Percentiles rank a stretch among this genome's conserved stretches.
phyloP scores from a whole-genome alignment of 805 yeast species.

The Suhomyces pyralidae region DNA sequence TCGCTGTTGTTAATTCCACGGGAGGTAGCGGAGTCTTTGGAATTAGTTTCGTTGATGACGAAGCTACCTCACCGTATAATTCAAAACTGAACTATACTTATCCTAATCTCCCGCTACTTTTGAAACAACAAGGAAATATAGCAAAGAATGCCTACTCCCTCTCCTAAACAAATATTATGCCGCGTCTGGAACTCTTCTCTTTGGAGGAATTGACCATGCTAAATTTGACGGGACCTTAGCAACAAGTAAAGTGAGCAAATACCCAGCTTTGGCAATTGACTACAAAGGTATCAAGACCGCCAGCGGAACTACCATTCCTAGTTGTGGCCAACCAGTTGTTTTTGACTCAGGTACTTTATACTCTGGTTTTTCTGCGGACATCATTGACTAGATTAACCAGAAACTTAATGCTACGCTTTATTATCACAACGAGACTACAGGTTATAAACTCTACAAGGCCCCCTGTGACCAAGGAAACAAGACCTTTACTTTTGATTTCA shows the following conservation, averaged over 20 bases:
- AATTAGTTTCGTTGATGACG: background rate
- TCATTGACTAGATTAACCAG: too few relatives aligned
- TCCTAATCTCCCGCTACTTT: conserved; percentile 15
- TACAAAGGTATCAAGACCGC: background rate
- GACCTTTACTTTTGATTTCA: background rate
- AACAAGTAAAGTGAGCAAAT: background rate
- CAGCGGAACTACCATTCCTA: background rate
- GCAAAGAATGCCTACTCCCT: conserved; percentile 13
- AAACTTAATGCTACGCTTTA: too few relatives aligned
- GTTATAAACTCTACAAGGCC: too few relatives aligned
- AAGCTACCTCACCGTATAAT: background rate
- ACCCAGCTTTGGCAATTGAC: background rate
- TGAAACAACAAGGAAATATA: conserved; percentile 17
- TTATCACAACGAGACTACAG: too few relatives aligned
- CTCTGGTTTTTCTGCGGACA: too few relatives aligned
- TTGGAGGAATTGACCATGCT: conserved; percentile 7
- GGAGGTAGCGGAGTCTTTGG: conserved; percentile 8
- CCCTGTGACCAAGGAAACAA: background rate
- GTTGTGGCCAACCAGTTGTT: background rate
- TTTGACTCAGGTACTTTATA: too few relatives aligned
- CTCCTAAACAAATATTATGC: conserved; percentile 7
- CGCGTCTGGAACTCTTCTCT: conserved; percentile 11
- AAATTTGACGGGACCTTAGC: conserved; percentile 6
- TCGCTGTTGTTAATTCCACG: conserved; percentile 4
- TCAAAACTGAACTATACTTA: conserved; percentile 1